Percentiles rank a stretch among this genome's conserved stretches.
phyloP scores from a whole-genome alignment of 495 filamentous ascomycete species.

The Tuber umbilicatum region DNA sequence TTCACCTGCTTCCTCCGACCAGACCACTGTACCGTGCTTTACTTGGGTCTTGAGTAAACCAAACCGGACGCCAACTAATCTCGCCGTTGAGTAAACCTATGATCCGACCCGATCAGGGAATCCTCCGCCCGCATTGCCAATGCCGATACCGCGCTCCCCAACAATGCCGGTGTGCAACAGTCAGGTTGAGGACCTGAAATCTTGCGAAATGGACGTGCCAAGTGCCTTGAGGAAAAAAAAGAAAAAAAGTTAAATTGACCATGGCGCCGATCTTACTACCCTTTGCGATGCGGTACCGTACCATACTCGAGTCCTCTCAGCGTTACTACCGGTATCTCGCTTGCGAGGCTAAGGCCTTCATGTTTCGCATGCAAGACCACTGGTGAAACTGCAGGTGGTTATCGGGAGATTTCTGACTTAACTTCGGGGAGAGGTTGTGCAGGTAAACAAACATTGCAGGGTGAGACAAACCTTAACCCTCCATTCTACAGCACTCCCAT shows the following conservation, averaged over 20 bases:
- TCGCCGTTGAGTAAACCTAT: neutral
- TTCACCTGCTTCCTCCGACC: too few relatives aligned
- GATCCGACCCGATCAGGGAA: neutral
- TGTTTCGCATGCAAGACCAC: neutral
- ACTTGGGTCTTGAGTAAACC: too few relatives aligned
- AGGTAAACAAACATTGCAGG: neutral
- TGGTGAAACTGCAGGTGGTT: neutral
- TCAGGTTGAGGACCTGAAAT: neutral
- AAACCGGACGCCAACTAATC: neutral
- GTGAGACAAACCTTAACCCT: neutral
- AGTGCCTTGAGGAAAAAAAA: neutral
- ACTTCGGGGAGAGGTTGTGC: neutral
- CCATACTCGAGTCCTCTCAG: too few relatives aligned
- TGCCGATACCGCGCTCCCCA: neutral
- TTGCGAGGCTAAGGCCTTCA: neutral
- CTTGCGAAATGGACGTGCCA: neutral
- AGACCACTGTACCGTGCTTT: too few relatives aligned
- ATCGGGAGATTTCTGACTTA: neutral
- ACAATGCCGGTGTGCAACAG: neutral
- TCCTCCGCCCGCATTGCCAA: neutral
- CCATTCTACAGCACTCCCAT: neutral
- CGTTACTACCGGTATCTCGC: neutral
- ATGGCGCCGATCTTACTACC: neutral
- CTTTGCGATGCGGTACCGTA: too few relatives aligned
- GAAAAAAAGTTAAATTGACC: neutral